Evolutionary conservation across 2,329 filamentous ascomycete genomes (phyloP).

Genomic region (Davidsoniella australis): DNA sequence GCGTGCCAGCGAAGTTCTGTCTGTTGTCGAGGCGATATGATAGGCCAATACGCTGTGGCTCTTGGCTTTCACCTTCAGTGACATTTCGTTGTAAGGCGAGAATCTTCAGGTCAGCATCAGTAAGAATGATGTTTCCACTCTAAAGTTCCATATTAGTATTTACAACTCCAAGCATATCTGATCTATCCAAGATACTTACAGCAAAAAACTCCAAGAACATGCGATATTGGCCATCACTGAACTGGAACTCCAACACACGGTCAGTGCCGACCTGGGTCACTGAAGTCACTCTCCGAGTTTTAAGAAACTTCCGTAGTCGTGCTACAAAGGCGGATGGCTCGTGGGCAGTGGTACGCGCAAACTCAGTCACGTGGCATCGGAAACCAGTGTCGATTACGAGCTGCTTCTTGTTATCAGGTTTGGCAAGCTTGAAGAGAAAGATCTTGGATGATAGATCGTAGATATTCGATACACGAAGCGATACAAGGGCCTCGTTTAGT

Average conservation of each 20-base stretch:
- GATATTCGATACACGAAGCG: slow-evolving; percentile 75
- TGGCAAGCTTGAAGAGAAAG: slow-evolving; percentile 86
- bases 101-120: slow-evolving; percentile 69
- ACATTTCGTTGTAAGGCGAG: slow-evolving; percentile 68
- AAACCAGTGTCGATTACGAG: slow-evolving; percentile 90
- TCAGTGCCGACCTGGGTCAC: slow-evolving; percentile 83
- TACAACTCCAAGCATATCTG: not conserved
- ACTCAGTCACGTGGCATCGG: slow-evolving; percentile 83
- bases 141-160: slow-evolving; percentile 12
- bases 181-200: slow-evolving; percentile 16
- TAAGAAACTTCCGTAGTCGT: slow-evolving; percentile 71
- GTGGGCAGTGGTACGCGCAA: slow-evolving; percentile 69
- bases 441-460: slow-evolving; percentile 95
- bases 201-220: slow-evolving; percentile 94
- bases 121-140: slow-evolving; percentile 85
- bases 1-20: slow-evolving; percentile 67
- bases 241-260: slow-evolving; percentile 77
- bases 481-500: slow-evolving; percentile 58
- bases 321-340: slow-evolving; percentile 75
- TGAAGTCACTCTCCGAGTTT: slow-evolving; percentile 66
- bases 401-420: slow-evolving; percentile 76
- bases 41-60: slow-evolving; percentile 60
- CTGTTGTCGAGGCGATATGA: slow-evolving; percentile 66
- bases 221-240: slow-evolving; percentile 78
- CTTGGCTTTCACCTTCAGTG: slow-evolving; percentile 64